Evolutionary conservation across 1,139 yeast genomes (phyloP).

Genomic region (Nakaseomyces delphensis): DNA sequence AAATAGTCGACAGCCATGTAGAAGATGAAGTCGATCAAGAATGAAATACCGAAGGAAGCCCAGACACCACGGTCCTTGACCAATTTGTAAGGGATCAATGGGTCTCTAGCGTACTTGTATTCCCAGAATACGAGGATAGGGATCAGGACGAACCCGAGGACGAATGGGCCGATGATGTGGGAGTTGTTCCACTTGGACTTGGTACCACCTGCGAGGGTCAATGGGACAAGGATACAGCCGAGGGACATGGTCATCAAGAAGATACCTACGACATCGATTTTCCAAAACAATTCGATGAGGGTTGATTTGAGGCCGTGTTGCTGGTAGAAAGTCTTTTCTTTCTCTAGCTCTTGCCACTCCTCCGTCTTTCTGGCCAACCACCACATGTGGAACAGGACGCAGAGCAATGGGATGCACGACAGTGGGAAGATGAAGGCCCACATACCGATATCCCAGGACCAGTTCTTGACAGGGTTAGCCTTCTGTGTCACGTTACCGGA

Average conservation of each 20-base stretch:
- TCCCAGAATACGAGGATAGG: constrained; percentile 54
- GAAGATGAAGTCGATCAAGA: constrained; percentile 50
- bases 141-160: constrained; percentile 45
- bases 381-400: constrained; percentile 46
- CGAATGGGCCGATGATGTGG: constrained; percentile 52
- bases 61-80: constrained; percentile 55
- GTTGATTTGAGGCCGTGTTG: constrained; percentile 7
- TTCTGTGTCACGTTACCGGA: constrained; percentile 44
- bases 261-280: constrained; percentile 48
- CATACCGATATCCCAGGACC: constrained; percentile 68
- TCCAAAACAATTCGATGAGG: constrained; percentile 38
- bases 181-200: constrained; percentile 46
- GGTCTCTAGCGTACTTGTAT: constrained; percentile 39
- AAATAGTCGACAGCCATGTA: constrained; percentile 60
- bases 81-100: constrained; percentile 42
- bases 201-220: constrained; percentile 55
- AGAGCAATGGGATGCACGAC: constrained; percentile 46
- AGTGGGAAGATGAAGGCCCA: constrained; percentile 67
- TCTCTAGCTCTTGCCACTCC: constrained; percentile 31
- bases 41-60: constrained; percentile 47
- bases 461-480: constrained; percentile 32
- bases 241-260: constrained; percentile 42
- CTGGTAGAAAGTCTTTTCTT: constrained; percentile 22
- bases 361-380: constrained; percentile 42
- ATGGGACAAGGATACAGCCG: constrained; percentile 43